Evolutionary conservation across 2,329 filamentous ascomycete genomes (phyloP), one percentile per base, ranked within the genome.

Genomic region (Coniochaeta pulveracea): DNA sequence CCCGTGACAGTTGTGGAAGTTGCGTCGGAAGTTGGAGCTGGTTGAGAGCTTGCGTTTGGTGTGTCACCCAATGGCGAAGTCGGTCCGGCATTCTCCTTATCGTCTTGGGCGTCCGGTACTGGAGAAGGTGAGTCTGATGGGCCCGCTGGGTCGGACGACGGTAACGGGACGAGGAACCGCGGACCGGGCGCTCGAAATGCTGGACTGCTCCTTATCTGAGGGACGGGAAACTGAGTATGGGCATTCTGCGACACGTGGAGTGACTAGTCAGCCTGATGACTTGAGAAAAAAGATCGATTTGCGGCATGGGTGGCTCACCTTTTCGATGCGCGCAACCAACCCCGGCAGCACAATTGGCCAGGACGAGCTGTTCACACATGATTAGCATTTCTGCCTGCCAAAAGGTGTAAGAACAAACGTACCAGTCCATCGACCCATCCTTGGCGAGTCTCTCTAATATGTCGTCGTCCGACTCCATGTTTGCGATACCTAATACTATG

Each of bases 191-290:
- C 48, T 38, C 60, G 50, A 35, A 60, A 49, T 44, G 59, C 48
- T 39, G 58, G 55, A 16, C 56, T 56, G 10, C 59, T 58, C 11
- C 61, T 57, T 21, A 69, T 66, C 34, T 74, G 57, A 34, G 82
- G 82, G 45, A 80, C 78, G 26, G 82, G 76, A 47, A 93, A 94
- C 34, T 80, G 77, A 50, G 76, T 67, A 54, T 73, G 71, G 25
- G 82, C 72, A 44, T 86, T 89, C 84, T 93, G 29, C 16, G 22
- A 8, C 4, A 12, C 18, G 28, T 8, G 11, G 4, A 21, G 4
- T 3, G 4, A 8, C n/a, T n/a, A n/a, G n/a, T n/a, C 4, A 23
- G 22, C 22, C 22, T 9, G 24, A 22, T 21, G 19, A 9, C 34
- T 33, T 39, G 22, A 39, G 38, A 18, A 21, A 26, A 19, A 41